These are phyloP conservation scores for Claviceps pusilla DNA, from an alignment of 2,329 filamentous ascomycete genomes.

Conservation along the genomic window DNA sequence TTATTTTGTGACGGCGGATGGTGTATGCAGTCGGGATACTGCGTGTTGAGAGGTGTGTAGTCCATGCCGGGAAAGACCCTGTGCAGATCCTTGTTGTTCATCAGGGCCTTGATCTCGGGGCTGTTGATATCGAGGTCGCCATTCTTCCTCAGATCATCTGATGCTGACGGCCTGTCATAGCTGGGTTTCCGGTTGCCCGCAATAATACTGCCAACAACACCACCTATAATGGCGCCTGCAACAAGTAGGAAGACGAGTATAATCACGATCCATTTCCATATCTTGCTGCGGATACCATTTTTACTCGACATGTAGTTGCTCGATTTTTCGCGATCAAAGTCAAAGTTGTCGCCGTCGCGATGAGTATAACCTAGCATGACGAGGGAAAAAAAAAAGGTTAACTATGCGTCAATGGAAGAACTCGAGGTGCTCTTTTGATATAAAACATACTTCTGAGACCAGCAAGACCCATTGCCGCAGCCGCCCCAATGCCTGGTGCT, in stretches of 20 bases:
- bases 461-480: slow-evolving; percentile 15
- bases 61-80: slow-evolving; percentile 93
- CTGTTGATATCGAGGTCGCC: slow-evolving; percentile 63
- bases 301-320: slow-evolving; percentile 16
- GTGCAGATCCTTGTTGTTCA: slow-evolving; percentile 71
- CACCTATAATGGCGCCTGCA: slow-evolving; percentile 56
- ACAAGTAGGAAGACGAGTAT: slow-evolving; percentile 49
- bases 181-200: slow-evolving; percentile 31
- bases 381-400: background rate
- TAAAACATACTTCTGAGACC: slow-evolving; percentile 12
- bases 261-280: slow-evolving; percentile 55
- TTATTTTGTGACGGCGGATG: slow-evolving; percentile 84
- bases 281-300: slow-evolving; percentile 43
- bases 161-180: slow-evolving; percentile 30
- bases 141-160: slow-evolving; percentile 44
- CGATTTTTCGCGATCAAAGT: slow-evolving; percentile 8
- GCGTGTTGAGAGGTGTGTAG: slow-evolving; percentile 82
- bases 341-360: slow-evolving; percentile 1
- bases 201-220: slow-evolving; percentile 58
- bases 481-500: slow-evolving; percentile 26
- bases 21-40: slow-evolving; percentile 70
- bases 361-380: background rate
- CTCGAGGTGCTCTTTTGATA: background rate
- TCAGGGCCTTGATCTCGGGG: slow-evolving; percentile 60
- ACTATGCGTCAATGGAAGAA: background rate